phyloP scores from a whole-genome alignment of 1,284 basidiomycete species.

The Microbotryomycetes sp. region DNA sequence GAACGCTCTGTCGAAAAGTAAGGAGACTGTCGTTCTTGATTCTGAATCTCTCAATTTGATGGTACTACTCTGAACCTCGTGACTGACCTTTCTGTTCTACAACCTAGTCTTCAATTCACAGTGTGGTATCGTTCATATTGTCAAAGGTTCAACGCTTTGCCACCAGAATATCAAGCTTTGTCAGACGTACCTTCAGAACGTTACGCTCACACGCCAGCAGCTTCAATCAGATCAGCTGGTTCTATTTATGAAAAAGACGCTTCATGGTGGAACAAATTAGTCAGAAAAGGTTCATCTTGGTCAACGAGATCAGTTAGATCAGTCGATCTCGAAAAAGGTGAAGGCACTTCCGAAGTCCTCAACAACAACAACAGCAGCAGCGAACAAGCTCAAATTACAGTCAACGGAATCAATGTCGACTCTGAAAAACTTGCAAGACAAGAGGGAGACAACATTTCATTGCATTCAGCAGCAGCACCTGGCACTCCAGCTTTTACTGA shows the following conservation, averaged over 20 bases:
- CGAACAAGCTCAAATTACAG: neutral
- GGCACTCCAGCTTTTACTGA: neutral
- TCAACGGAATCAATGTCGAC: neutral
- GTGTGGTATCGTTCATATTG: slow-evolving; percentile 18
- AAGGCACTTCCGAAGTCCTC: neutral
- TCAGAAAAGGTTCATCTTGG: neutral
- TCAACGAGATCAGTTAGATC: slow-evolving; percentile 1
- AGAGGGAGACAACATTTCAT: slow-evolving; percentile 2
- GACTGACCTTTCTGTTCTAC: neutral
- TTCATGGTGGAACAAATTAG: slow-evolving; percentile 6
- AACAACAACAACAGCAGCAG: neutral
- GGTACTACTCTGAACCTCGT: neutral
- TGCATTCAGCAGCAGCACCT: slow-evolving; percentile 1
- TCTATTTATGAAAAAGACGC: slow-evolving; percentile 12
- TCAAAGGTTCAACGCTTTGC: slow-evolving; percentile 7
- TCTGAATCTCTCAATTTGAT: neutral
- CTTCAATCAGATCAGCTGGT: slow-evolving; percentile 6
- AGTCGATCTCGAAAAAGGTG: neutral
- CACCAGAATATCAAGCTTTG: slow-evolving; percentile 14
- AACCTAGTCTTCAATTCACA: slow-evolving; percentile 9
- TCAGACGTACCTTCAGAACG: slow-evolving; percentile 8
- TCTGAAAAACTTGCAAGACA: neutral
- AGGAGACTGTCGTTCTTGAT: neutral
- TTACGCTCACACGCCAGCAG: slow-evolving; percentile 10
- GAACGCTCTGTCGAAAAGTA: slow-evolving; percentile 19